phyloP scores from a whole-genome alignment of 352 stramenopile genomes.

The Phytophthora cryptogea region DNA sequence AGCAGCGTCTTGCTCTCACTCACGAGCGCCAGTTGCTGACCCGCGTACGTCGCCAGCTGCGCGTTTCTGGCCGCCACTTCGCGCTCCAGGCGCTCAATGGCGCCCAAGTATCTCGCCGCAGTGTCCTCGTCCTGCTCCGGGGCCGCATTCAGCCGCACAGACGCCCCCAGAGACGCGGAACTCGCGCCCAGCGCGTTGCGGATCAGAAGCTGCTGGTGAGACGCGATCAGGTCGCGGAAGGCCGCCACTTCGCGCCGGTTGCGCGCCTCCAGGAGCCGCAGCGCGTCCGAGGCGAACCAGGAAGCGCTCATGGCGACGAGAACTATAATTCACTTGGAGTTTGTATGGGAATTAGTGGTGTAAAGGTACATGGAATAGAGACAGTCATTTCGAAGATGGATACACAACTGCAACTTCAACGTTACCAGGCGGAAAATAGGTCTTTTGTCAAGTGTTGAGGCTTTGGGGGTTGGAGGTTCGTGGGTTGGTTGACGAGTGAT shows the following conservation, averaged over 20 bases:
- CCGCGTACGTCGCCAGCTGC: conserved; percentile 51
- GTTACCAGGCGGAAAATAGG: neutral
- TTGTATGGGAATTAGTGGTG: neutral
- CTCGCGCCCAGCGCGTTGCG: conserved; percentile 32
- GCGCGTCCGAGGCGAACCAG: conserved; percentile 48
- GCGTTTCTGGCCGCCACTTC: conserved; percentile 75
- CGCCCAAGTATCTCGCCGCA: conserved; percentile 54
- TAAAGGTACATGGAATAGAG: neutral
- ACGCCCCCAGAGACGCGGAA: conserved; percentile 25
- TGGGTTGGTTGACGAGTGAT: neutral
- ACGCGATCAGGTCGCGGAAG: conserved; percentile 61
- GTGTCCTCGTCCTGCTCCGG: conserved; percentile 34
- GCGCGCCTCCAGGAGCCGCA: conserved; percentile 61
- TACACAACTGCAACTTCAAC: conserved; percentile 3
- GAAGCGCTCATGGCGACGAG: neutral
- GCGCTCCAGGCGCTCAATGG: conserved; percentile 71
- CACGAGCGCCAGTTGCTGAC: conserved; percentile 68
- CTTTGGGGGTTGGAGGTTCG: neutral
- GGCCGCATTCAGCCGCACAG: conserved; percentile 6
- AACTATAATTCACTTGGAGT: neutral
- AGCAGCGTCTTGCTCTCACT: conserved; percentile 77
- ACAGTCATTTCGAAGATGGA: neutral
- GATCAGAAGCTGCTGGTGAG: conserved; percentile 76
- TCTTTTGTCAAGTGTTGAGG: neutral
- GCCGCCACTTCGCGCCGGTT: conserved; percentile 63